Conservation (phyloP, 257 asterid genomes). For the Solanum virginianum region DNA sequence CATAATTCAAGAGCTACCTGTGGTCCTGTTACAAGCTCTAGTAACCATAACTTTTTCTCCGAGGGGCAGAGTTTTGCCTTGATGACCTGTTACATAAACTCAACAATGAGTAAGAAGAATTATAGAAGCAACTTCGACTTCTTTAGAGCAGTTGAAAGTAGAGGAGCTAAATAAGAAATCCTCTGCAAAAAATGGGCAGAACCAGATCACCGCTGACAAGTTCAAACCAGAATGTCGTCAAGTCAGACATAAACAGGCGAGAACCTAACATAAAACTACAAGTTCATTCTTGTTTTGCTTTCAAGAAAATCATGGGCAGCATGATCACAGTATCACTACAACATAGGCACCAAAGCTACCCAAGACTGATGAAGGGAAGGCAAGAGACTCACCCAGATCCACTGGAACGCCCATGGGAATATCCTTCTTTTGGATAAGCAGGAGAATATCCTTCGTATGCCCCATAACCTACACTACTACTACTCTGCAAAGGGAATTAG, state of each 20-base stretch:
- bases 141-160: not conserved
- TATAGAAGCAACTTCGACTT: not conserved
- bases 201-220: not conserved
- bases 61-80: constrained; percentile 76
- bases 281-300: not conserved
- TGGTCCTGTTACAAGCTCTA: constrained; percentile 29
- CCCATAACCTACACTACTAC: constrained; percentile 12
- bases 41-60: constrained; percentile 92
- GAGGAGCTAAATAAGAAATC: not conserved
- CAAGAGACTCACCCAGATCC: constrained; percentile 10
- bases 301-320: not conserved
- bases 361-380: not conserved
- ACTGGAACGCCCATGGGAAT: constrained; percentile 8
- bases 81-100: constrained; percentile 64
- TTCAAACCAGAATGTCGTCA: not conserved
- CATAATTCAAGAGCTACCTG: constrained; percentile 59
- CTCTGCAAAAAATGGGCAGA: not conserved
- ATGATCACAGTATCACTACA: not conserved
- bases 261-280: not conserved
- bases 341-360: not conserved
- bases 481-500: constrained; percentile 3
- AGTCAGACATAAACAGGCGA: not conserved
- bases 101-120: not conserved
- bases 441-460: constrained; percentile 15
- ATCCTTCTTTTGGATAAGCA: constrained; percentile 10